Evolutionary conservation across 768 basidiomycete genomes (phyloP).

Genomic region (Naganishia friedmannii): DNA sequence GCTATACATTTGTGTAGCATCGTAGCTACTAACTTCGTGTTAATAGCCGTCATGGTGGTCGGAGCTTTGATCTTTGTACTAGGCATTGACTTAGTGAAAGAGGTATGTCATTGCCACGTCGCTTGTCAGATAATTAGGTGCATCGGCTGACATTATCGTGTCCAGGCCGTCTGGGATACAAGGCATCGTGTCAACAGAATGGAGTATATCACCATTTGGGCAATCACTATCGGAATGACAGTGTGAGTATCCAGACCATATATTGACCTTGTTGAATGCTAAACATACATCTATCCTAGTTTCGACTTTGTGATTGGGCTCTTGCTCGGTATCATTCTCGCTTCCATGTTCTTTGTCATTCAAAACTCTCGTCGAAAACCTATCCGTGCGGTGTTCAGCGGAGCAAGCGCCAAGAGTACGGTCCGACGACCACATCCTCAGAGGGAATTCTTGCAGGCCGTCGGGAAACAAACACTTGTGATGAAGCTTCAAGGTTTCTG

Average conservation of each 20-base stretch:
- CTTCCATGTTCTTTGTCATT: constrained; percentile 96
- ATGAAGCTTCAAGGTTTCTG: constrained; percentile 74
- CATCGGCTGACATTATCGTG: background rate
- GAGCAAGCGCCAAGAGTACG: constrained; percentile 79
- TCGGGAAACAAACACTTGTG: constrained; percentile 84
- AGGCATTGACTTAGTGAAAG: constrained; percentile 89
- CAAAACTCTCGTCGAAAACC: constrained; percentile 82
- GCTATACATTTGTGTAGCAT: background rate
- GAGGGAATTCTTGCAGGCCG: constrained; percentile 83
- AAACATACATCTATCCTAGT: constrained; percentile 25
- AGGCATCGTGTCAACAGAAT: constrained; percentile 76
- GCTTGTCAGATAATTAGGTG: too few relatives aligned
- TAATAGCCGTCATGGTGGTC: constrained; percentile 80
- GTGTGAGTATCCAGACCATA: constrained; percentile 37
- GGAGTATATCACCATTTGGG: constrained; percentile 55
- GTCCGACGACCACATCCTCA: constrained; percentile 86
- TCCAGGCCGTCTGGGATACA: constrained; percentile 84
- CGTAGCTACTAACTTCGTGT: constrained; percentile 8
- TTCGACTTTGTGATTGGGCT: constrained; percentile 91
- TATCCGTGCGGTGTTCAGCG: constrained; percentile 78
- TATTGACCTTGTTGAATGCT: constrained; percentile 53
- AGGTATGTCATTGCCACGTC: constrained; percentile 46
- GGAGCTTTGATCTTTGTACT: constrained; percentile 88
- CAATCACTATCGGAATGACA: constrained; percentile 73
- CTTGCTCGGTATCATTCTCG: constrained; percentile 83